These are phyloP conservation scores for Pezicula radicicola DNA, from an alignment of 2,329 filamentous ascomycete species.

Conservation along the genomic window DNA sequence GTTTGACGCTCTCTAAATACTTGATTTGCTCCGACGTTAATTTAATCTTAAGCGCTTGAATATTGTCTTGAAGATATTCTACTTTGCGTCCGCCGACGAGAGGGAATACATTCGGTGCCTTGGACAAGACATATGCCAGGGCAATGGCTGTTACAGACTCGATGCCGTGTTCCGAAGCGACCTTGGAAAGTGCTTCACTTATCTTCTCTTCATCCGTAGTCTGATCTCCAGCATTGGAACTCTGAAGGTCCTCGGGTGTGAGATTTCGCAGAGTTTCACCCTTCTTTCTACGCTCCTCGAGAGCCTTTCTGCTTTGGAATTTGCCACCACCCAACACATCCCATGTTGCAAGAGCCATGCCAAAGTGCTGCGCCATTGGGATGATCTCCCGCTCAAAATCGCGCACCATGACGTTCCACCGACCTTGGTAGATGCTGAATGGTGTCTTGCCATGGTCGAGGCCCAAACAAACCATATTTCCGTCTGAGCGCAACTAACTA, in stretches of 20 bases:
- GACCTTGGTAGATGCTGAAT: slow-evolving; percentile 65
- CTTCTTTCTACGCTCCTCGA: slow-evolving; percentile 32
- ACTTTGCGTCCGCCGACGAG: slow-evolving; percentile 54
- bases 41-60: slow-evolving; percentile 47
- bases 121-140: slow-evolving; percentile 53
- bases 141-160: slow-evolving; percentile 49
- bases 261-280: slow-evolving; percentile 16
- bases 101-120: slow-evolving; percentile 53
- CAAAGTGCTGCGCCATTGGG: slow-evolving; percentile 51
- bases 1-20: slow-evolving; percentile 46
- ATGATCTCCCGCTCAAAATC: slow-evolving; percentile 60
- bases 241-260: neutral
- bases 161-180: slow-evolving; percentile 49
- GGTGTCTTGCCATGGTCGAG: slow-evolving; percentile 59
- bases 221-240: slow-evolving; percentile 37
- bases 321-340: slow-evolving; percentile 43
- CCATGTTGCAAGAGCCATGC: slow-evolving; percentile 53
- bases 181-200: slow-evolving; percentile 47
- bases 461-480: no score
- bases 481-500: no score
- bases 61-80: slow-evolving; percentile 53
- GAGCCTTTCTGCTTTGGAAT: slow-evolving; percentile 39
- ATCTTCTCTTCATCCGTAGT: no score
- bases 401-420: slow-evolving; percentile 55
- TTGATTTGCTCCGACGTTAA: slow-evolving; percentile 49